Base-by-base conservation (phyloP, 148 eudicot genomes). In the Nyssa sinensis region DNA sequence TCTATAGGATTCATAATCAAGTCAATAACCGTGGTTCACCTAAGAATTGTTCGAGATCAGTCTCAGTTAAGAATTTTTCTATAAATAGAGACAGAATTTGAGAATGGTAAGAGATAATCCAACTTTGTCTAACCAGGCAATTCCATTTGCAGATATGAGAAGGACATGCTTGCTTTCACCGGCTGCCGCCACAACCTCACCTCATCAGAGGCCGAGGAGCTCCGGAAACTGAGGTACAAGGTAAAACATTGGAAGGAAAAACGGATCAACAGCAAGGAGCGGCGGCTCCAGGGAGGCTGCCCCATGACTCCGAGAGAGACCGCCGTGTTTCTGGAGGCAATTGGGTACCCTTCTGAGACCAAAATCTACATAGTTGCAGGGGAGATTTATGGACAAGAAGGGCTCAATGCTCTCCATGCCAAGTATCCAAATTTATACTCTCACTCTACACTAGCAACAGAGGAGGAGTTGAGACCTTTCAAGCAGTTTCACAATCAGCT, bases 231-330 rank as follows among this genome's bases (percentile, higher is more conserved):
- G 78, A 82, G 92, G 71, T 75, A 84, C 62, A 23, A 37, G 7
- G 81, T 84, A 3, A 78, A 71, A 37, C 89, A 84, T 12, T 86
- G 93, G 93, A 89, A 86, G 72, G 83, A 82, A 73, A 89, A 86
- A 76, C 70, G 76, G 35, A 86, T 86, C 12, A 72, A 84, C 9
- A 80, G 90, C 16, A 60, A 29, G 30, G 79, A 82, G 32, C 49
- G 74, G 32, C 77, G 93, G 47, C 69, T 39, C 6, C 79, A 81
- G 23, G 93, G 93, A 5, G 81, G 81, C 5, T 89, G 92, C 32
- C 93, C 93, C 0, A 81, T 89, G 85, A 80, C 93, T 19, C 90
- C 92, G 2, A 74, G 92, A 66, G 92, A 88, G 74, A 83, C 88
- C 10, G 85, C 84, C 1, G 29, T 86, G 25, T 86, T 86, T n/a